Evolutionary conservation across 2,329 filamentous ascomycete species (phyloP), one percentile per base, ranked within the genome.

Genomic region (Xylaria sp.): DNA sequence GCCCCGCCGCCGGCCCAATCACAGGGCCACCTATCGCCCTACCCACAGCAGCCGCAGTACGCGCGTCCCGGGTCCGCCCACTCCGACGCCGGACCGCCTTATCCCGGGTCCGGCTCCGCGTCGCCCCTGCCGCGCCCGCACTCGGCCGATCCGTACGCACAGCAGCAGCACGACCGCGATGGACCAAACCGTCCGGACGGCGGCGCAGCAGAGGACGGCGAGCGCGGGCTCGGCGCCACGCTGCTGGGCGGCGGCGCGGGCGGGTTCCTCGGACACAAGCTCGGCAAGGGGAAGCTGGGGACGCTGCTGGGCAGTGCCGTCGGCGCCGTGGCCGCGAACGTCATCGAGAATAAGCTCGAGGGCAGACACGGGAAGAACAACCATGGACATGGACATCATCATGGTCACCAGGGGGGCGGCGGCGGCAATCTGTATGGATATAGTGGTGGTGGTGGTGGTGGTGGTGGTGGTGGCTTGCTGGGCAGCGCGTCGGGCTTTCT

Each of bases 261-360:
- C 44, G 87, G 84, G 0, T 84, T 85, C 65, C 65, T 87, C 0
- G 87, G 84, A 0, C 84, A 88, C 74, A 84, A 89, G 76, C 75
- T 86, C 11, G 86, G 87, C 23, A 85, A 85, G 62, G 86, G 86
- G 6, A 79, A 84, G 57, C 74, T 89, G 42, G 85, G 85, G 28
- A 86, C 87, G 1, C 72, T 88, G 6, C 81, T 84, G 1, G 87
- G 87, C 0, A 79, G 83, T 7, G 81, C 87, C 1, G 85, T 83
- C 11, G 88, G 88, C 28, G 87, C 86, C 0, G 81, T 88, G 13
- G 84, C 83, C 2, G 87, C 87, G 7, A 88, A 88, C 71, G 78
- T 83, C 20, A 75, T 88, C 44, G 84, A 85, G 75, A 74, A 82
- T 61, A 83, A 84, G 64, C 48, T 82, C 7, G 78, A 82, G 76